phyloP scores from a whole-genome alignment of 2,329 filamentous ascomycete species.

The Alternaria hordeiaustralica region DNA sequence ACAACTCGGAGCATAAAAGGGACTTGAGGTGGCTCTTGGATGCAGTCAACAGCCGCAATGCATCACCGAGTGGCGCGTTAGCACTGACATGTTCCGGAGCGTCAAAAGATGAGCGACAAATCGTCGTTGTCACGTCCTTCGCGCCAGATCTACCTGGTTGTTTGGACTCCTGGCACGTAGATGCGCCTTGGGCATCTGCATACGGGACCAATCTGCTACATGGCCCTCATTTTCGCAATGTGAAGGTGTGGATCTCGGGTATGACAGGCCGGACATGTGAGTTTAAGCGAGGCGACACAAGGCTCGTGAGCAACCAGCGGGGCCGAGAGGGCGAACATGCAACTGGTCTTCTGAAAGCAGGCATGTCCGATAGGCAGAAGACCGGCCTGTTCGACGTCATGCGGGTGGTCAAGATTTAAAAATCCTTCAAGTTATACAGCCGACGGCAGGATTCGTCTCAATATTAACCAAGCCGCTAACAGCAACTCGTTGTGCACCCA shows the following conservation, averaged over 20 bases:
- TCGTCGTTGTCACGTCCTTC: conserved; percentile 65
- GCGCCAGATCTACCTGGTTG: conserved; percentile 60
- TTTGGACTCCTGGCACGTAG: conserved; percentile 57
- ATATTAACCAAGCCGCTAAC: neutral
- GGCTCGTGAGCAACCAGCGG: conserved; percentile 54
- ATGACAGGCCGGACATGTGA: conserved; percentile 55
- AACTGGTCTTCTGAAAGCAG: conserved; percentile 33
- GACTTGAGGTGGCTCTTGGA: conserved; percentile 60
- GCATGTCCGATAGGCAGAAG: conserved; percentile 36
- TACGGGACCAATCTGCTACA: conserved; percentile 61
- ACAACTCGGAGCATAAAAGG: conserved; percentile 56
- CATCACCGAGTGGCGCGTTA: conserved; percentile 12
- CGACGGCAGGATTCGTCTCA: neutral
- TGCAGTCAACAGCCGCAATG: conserved; percentile 41
- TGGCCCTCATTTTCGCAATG: conserved; percentile 13
- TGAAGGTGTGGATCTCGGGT: conserved; percentile 55
- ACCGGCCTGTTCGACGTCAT: conserved; percentile 36
- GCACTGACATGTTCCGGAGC: neutral
- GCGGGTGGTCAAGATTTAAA: conserved; percentile 27
- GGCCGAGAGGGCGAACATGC: conserved; percentile 47
- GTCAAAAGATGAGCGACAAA: conserved; percentile 13
- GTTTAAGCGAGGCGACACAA: conserved; percentile 44
- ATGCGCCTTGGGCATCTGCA: conserved; percentile 56
- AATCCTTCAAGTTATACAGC: neutral
- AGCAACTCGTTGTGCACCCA: neutral